Evolutionary conservation across 2,329 filamentous ascomycete genomes (phyloP).

Genomic region (Cordyceps javanica): DNA sequence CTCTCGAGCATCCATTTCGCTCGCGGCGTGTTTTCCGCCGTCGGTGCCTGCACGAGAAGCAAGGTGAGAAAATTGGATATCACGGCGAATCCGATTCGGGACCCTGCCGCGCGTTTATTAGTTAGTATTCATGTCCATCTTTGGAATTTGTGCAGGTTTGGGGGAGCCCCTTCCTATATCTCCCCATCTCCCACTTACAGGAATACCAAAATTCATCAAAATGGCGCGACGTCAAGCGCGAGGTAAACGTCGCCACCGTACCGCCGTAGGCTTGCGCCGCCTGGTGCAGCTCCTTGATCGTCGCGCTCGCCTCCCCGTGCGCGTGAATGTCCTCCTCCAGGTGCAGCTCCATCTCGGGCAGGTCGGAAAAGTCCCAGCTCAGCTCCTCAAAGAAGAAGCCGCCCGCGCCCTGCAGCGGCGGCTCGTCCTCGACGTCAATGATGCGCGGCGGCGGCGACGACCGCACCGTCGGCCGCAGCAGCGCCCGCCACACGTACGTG

Average conservation of each 20-base stretch:
- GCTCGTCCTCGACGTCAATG: constrained; percentile 12
- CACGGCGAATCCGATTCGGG: constrained; percentile 14
- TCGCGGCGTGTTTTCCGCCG: constrained; percentile 11
- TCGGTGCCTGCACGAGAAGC: constrained; percentile 15
- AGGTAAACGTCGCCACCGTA: constrained; percentile 12
- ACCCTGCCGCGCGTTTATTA: constrained; percentile 9
- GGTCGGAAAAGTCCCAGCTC: constrained; percentile 13
- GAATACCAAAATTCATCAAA: constrained; percentile 16
- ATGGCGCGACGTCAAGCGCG: constrained; percentile 13
- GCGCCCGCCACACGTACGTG: constrained; percentile 14
- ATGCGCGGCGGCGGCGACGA: constrained; percentile 14
- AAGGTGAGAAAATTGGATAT: constrained; percentile 16
- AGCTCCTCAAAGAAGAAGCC: constrained; percentile 14
- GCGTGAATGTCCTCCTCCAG: constrained; percentile 9
- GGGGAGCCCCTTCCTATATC: too few species aligned
- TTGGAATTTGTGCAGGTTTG: too few species aligned
- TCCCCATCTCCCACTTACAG: constrained; percentile 4
- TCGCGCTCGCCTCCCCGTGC: constrained; percentile 11
- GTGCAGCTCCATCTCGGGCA: constrained; percentile 15
- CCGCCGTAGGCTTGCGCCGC: constrained; percentile 14
- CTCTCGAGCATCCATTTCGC: constrained; percentile 15
- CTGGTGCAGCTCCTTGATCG: constrained; percentile 15
- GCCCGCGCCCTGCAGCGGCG: constrained; percentile 2
- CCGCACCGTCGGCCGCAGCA: constrained; percentile 15
- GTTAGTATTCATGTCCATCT: too few species aligned